Evolutionary conservation across 345 rosid genomes (phyloP), one percentile per base, ranked within the genome.

Genomic region (Acer campestre): DNA sequence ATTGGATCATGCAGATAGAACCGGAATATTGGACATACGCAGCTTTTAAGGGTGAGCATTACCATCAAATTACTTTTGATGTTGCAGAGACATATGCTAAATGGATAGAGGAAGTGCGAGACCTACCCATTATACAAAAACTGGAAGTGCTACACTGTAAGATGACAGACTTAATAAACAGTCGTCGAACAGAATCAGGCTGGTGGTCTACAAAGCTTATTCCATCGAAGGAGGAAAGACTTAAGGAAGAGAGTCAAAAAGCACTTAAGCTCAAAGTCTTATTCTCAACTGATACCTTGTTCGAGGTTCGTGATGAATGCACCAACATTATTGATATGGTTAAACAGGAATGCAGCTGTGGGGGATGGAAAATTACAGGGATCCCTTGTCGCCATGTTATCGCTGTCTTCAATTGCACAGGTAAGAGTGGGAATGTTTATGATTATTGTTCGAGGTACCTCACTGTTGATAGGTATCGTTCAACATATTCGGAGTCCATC

Each of bases 341-440:
- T 38, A 90, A 86, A 78, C 79, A 75, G 77, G 86, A 85, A 12
- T 95, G 98, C 78, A 95, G 90, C 72, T 95, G 98, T 84, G 81
- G 80, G 62, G 84, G 77, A 74, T 95, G 98, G 98, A 87, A 88
- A 77, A 74, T 86, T 65, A 89, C 86, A 0, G 94, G 97, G 25
- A 82, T 93, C 17, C 97, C 98, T 74, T 95, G 98, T 78, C 75
- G 86, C 83, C 98, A 95, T 75, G 98, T 92, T 11, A 84, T 94
- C 68, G 97, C 97, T 23, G 97, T 92, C 62, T 82, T 91, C 48
- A 90, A 84, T 83, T 80, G 85, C 83, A 85, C 86, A 25, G 82
- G 83, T 4, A 82, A 84, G 68, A 83, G 73, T 63, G 68, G 84
- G 66, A 83, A 70, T 59, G 70, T 78, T 1, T 92, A 92, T 76